Percentiles rank a stretch among this genome's conserved stretches.
phyloP scores from a whole-genome alignment of 139 green algal species.

The Limnomonas spitsbergensis region DNA sequence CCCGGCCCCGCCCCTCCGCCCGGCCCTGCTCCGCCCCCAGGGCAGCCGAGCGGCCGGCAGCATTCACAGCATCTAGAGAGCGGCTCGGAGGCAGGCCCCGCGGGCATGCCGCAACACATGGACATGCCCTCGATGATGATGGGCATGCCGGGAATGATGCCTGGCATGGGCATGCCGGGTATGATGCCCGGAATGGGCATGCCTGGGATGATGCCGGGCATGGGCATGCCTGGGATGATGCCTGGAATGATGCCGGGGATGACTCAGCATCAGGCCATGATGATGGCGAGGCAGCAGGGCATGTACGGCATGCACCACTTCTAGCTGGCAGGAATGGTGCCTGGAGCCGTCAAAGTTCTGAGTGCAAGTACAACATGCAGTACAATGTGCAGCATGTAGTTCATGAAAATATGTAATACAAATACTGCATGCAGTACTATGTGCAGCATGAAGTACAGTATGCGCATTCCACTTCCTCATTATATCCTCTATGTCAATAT shows the following conservation, averaged over 20 bases:
- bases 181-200: neutral
- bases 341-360: too few relatives aligned
- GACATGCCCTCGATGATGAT: neutral
- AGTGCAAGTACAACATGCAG: too few relatives aligned
- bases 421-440: too few relatives aligned
- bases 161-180: neutral
- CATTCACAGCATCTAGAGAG: neutral
- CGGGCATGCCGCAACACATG: neutral
- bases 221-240: neutral
- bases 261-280: neutral
- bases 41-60: neutral
- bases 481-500: too few relatives aligned
- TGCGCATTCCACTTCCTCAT: too few relatives aligned
- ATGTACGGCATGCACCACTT: too few relatives aligned
- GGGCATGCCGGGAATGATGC: constrained; percentile 13
- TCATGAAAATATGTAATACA: too few relatives aligned
- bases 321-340: too few relatives aligned
- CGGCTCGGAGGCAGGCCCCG: neutral
- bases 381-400: too few relatives aligned
- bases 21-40: neutral
- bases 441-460: too few relatives aligned
- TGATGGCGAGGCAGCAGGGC: too few relatives aligned
- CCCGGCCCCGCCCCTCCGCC: neutral
- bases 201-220: neutral
- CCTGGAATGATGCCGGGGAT: constrained; percentile 8